Percentiles rank a stretch among this genome's conserved stretches.
Conservation (phyloP, 108 stramenopile species). For the Nannochloropsis gaditana region DNA sequence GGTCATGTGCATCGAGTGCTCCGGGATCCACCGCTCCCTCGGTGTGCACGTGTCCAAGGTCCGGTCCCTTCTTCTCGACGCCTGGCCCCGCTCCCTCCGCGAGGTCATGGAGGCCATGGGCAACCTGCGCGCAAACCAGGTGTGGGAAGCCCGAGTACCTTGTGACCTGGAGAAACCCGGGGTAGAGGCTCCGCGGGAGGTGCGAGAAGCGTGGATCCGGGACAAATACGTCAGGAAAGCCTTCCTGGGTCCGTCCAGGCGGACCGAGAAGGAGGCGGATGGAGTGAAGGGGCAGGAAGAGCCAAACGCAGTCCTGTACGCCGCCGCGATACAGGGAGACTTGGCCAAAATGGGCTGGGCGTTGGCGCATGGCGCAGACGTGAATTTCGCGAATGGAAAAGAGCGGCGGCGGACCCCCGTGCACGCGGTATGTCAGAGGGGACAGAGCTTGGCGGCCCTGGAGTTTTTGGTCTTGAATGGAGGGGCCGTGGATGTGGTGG, state of each 20-base stretch:
- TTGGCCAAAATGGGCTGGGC: conserved; percentile 23
- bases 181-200: conserved; percentile 24
- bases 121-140: conserved; percentile 33
- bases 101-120: conserved; percentile 39
- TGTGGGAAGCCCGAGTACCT: conserved; percentile 35
- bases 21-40: conserved; percentile 55
- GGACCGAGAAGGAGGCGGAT: background rate
- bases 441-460: background rate
- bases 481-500: background rate
- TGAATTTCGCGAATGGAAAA: conserved; percentile 28
- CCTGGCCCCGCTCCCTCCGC: conserved; percentile 31
- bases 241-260: conserved; percentile 18
- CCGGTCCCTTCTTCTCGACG: conserved; percentile 47
- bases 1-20: conserved; percentile 60
- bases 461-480: background rate
- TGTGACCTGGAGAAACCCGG: conserved; percentile 14
- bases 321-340: conserved; percentile 25
- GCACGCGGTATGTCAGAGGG: background rate
- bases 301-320: conserved; percentile 18
- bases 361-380: conserved; percentile 42
- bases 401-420: conserved; percentile 22
- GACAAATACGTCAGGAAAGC: conserved; percentile 44
- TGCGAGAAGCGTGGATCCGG: conserved; percentile 45
- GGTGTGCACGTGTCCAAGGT: conserved; percentile 59
- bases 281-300: background rate